Evolutionary conservation across 305 asterid genomes (phyloP).

Genomic region (Coffea humblotiana): DNA sequence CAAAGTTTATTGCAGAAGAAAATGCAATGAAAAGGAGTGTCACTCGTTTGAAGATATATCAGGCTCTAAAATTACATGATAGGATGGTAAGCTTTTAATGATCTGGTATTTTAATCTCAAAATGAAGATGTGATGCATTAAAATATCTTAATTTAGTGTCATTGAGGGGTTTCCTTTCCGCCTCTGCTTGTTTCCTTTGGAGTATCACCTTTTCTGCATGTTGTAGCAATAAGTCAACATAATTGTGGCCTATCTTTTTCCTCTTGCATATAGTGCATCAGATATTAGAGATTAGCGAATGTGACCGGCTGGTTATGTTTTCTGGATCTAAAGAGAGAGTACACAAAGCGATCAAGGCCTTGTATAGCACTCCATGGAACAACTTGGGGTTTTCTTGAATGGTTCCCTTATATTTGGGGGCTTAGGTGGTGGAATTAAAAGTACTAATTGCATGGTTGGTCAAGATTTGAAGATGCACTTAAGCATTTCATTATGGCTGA

Average conservation of each 20-base stretch:
- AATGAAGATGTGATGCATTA: not conserved
- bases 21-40: constrained; percentile 63
- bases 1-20: constrained; percentile 68
- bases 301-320: constrained; percentile 82
- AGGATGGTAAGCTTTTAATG: constrained; percentile 52
- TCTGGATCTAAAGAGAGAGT: constrained; percentile 73
- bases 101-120: constrained; percentile 10
- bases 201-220: not conserved
- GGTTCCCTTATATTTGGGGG: constrained; percentile 76
- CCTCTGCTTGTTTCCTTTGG: not conserved
- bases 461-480: constrained; percentile 64
- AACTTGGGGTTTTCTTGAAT: constrained; percentile 83
- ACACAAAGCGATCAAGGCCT: constrained; percentile 60
- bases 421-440: constrained; percentile 60
- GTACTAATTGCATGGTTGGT: constrained; percentile 35
- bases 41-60: constrained; percentile 84
- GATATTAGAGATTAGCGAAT: constrained; percentile 75
- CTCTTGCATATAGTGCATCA: constrained; percentile 25
- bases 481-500: constrained; percentile 53
- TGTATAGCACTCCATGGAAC: constrained; percentile 80
- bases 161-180: not conserved
- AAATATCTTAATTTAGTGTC: not conserved
- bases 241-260: constrained; percentile 1
- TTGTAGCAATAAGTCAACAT: not conserved
- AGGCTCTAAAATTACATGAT: constrained; percentile 63